Conservation (phyloP, 2,329 filamentous ascomycete genomes). For the Xylariaceae sp. region DNA sequence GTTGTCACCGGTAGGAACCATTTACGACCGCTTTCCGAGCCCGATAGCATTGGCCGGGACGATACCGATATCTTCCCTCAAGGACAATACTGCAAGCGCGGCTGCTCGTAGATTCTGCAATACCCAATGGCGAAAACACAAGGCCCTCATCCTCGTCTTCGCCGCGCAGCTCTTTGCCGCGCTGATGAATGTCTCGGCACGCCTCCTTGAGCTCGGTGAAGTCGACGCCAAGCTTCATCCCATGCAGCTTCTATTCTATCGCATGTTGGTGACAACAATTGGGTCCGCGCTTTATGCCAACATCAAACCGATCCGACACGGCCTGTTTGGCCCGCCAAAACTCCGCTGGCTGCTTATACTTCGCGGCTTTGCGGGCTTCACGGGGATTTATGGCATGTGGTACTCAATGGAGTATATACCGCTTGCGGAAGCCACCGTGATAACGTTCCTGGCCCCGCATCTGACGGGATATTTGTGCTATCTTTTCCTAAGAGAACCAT, state of each 20-base stretch:
- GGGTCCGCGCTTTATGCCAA: conserved; percentile 69
- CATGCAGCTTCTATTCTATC: conserved; percentile 75
- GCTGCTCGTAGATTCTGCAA: conserved; percentile 13
- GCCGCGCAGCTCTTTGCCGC: conserved; percentile 75
- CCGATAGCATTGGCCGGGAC: conserved; percentile 5
- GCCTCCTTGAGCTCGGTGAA: conserved; percentile 60
- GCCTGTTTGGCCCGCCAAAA: conserved; percentile 62
- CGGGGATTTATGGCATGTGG: conserved; percentile 75
- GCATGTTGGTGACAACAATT: conserved; percentile 69
- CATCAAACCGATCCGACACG: conserved; percentile 39
- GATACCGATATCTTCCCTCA: background rate
- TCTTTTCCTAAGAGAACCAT: conserved; percentile 67
- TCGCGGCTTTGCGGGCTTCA: conserved; percentile 65
- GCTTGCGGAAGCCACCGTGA: conserved; percentile 80
- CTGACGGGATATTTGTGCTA: conserved; percentile 77
- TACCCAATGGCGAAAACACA: conserved; percentile 48
- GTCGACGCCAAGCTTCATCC: conserved; percentile 60
- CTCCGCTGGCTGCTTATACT: conserved; percentile 61
- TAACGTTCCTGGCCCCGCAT: conserved; percentile 79
- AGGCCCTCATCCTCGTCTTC: conserved; percentile 68
- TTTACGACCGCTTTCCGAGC: conserved; percentile 9
- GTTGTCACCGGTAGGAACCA: conserved; percentile 21
- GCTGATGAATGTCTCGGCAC: conserved; percentile 77
- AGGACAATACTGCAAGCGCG: background rate
- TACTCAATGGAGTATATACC: conserved; percentile 43